Base-by-base conservation (phyloP, 306 rosid genomes). In the Astragalus membranaceus region DNA sequence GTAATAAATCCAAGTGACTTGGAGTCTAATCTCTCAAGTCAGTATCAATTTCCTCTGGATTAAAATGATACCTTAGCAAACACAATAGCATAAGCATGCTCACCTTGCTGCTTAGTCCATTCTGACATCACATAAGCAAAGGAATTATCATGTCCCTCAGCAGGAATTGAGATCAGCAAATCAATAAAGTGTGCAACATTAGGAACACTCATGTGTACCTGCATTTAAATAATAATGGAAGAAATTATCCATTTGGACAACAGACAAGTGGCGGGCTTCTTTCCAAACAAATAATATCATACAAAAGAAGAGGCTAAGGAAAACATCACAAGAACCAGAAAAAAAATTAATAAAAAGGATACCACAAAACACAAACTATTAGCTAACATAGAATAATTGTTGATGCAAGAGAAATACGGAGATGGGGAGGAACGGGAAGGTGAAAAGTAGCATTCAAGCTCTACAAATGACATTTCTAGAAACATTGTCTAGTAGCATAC, bases 51-150 rank as follows among this genome's bases (percentile, higher is more conserved):
- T 4, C 42, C n/a, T 26, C 30, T 26, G 30, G 30, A 26, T 3
- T 26, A 26, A 36, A 15, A 10, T 49, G 10, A 12, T 64, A 29
- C 42, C 54, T 42, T 59, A 52, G 37, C 56, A 53, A 79, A 47
- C 37, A 50, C 43, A 70, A 70, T 41, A 67, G 48, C 41, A 20
- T 52, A 72, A 75, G 79, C 57, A 69, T 71, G 69, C 71, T 77
- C 73, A 90, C 98, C 94, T 87, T 93, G 97, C 76, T 80, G 96
- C 78, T 84, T 90, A 52, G 94, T 84, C 98, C 98, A 93, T 81
- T 93, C 97, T 69, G 89, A 82, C 96, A 93, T 90, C 20, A 93
- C 84, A 72, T 88, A 93, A 68, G 80, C 84, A 73, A 90, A 87
- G 23, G 98, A 79, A 71, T 93, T 85, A 63, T 72, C 81, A 75